Percentiles rank a stretch among this genome's conserved stretches.
Conservation (phyloP, 1,284 basidiomycete genomes). For the Ceratobasidium sp. region DNA sequence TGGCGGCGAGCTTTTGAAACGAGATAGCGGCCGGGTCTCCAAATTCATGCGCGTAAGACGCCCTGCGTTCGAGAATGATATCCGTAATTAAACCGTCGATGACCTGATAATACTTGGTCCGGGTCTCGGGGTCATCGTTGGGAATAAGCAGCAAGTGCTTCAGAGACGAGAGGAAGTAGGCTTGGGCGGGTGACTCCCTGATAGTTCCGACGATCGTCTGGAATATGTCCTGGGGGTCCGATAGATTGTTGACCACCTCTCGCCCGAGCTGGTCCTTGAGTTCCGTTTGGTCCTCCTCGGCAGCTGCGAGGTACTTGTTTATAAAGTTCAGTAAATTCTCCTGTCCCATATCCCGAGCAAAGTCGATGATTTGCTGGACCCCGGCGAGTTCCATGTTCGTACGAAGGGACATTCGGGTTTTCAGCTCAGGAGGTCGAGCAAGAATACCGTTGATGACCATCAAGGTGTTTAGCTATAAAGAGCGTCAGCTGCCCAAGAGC, state of each 20-base stretch:
- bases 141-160: constrained; percentile 89
- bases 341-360: constrained; percentile 28
- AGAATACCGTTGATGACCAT: constrained; percentile 76
- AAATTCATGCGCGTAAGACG: constrained; percentile 74
- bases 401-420: constrained; percentile 85
- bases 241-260: constrained; percentile 79
- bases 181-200: constrained; percentile 79
- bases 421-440: constrained; percentile 74
- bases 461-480: constrained; percentile 70
- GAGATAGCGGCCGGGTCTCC: constrained; percentile 89
- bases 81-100: constrained; percentile 94
- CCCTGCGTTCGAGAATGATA: constrained; percentile 92
- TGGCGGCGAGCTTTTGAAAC: constrained; percentile 88
- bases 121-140: constrained; percentile 83
- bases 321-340: constrained; percentile 68
- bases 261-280: constrained; percentile 83
- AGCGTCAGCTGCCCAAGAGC: constrained; percentile 50
- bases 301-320: constrained; percentile 69
- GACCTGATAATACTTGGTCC: constrained; percentile 91
- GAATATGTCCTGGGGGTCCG: constrained; percentile 88
- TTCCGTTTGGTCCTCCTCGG: constrained; percentile 83
- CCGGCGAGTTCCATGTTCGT: constrained; percentile 91
- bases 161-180: constrained; percentile 91
- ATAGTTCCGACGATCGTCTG: constrained; percentile 80
- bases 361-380: constrained; percentile 68